Evolutionary conservation across 2,329 filamentous ascomycete species (phyloP), one percentile per base, ranked within the genome.

Genomic region (Neopestalotiopsis sp.): DNA sequence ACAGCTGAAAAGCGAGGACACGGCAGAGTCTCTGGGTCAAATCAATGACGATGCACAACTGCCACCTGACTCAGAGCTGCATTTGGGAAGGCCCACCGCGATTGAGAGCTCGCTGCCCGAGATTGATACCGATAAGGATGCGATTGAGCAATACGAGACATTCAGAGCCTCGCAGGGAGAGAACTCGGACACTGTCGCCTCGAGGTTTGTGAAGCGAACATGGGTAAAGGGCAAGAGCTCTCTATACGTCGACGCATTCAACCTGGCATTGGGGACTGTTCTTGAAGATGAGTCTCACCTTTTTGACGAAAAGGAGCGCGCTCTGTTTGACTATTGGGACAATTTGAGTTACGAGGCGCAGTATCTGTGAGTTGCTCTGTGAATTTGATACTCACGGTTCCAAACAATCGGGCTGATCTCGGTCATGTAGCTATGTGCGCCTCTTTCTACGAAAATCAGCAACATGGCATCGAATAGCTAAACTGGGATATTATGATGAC

Each of bases 231-330:
- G 94, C 0, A 91, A 90, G 78, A 97, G 91, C 75, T 98, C 95
- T 1, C 94, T 99, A 67, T 99, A 99, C 75, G 94, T 98, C 20
- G 96, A 99, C 81, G 96, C 96, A 0, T 99, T 99, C 84, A 97
- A 97, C 76, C 84, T 98, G 14, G 94, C 95, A 2, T 83, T 99
- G 63, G 91, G 95, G 69, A 97, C 94, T 0, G 96, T 99, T 3
- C 82, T 98, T 13, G 90, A 94, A 63, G 94, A 98, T 68, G 96
- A 99, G 80, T 87, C 89, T 0, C 94, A 97, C 80, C 83, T 99
- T 0, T 99, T 98, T 77, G 88, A 96, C 74, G 88, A 90, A 69
- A 91, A 89, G 20, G 96, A 99, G 80, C 88, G 86, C 75, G 84
- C 87, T 14, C 86, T 98, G 0, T 98, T 99, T 77, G 81, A 84